Base-by-base conservation (phyloP, 2,329 filamentous ascomycete genomes). In the Paecilomyces formosus region DNA sequence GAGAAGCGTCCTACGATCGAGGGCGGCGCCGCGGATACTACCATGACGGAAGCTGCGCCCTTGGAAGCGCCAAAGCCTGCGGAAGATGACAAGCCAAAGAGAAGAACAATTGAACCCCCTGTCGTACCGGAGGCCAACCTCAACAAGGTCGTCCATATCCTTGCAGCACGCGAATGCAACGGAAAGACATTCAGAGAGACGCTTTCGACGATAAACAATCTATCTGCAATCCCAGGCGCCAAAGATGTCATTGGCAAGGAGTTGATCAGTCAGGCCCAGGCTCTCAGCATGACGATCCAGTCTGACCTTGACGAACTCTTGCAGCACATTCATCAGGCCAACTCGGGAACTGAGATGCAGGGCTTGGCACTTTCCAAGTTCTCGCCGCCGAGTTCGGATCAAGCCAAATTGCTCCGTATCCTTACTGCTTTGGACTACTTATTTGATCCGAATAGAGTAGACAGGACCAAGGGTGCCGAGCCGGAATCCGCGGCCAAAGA, bases 121-220 rank as follows among this genome's bases (percentile, higher is more conserved):
- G 82, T 92, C 52, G 88, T 99, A 57, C 92, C 94, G 4, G 86
- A 93, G 30, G 84, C 92, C 70, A 97, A 97, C 70, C 83, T 99
- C 58, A 90, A 89, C 59, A 81, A 97, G 58, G 92, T 99, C n/a
- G 90, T 97, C 66, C 94, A 94, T 71, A 96, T 99, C 58, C 89
- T 99, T 64, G 91, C 96, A 51, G 93, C 93, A 62, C 88, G 92
- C 54, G 94, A 99, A 74, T 99, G 94, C 76, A 96, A 91, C 70
- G 92, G 90, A 62, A 97, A 96, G 80, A 97, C 94, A 0, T 99
- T 99, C 82, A 90, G 94, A 71, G 95, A 97, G 74, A 97, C 94
- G 0, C 84, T 99, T 57, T 94, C 93, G 15, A 95, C 95, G n/a
- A 96, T 99, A 79, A 97, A 96, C 78, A 97, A 97, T 69, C 82